These are phyloP conservation scores for Saksenaea vasiformis DNA, from an alignment of 371 early-diverging fungal species.

Conservation along the genomic window DNA sequence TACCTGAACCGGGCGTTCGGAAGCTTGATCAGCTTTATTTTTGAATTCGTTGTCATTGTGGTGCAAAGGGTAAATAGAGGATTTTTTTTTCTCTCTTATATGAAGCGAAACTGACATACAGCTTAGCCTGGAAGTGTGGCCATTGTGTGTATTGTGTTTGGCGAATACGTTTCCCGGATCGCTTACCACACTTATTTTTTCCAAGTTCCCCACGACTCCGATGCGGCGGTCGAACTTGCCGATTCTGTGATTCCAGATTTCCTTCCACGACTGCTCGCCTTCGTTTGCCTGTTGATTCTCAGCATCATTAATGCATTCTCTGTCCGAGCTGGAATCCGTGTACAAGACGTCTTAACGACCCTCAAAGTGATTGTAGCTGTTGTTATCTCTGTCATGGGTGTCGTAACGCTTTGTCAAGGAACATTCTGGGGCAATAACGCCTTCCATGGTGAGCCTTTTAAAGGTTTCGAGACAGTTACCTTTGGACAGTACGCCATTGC, in stretches of 20 bases:
- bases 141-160: conserved; percentile 77
- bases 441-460: conserved; percentile 67
- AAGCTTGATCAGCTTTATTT: conserved; percentile 78
- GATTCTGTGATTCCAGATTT: conserved; percentile 56
- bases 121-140: conserved; percentile 73
- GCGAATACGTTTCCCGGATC: conserved; percentile 74
- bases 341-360: conserved; percentile 81
- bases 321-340: conserved; percentile 69
- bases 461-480: conserved; percentile 52
- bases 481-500: conserved; percentile 80
- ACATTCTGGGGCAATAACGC: conserved; percentile 48
- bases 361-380: conserved; percentile 80
- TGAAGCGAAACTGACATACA: background rate
- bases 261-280: conserved; percentile 70
- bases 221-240: conserved; percentile 46
- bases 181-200: conserved; percentile 60
- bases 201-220: conserved; percentile 45
- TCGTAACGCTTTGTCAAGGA: conserved; percentile 69
- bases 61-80: conserved; percentile 59
- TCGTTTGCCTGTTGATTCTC: conserved; percentile 62
- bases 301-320: conserved; percentile 76
- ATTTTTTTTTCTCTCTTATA: no score
- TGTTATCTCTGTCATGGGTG: conserved; percentile 76
- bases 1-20: conserved; percentile 83
- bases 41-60: conserved; percentile 72